Conservation (phyloP, 108 stramenopile genomes). For the Cyclotella choctawhatcheeana region DNA sequence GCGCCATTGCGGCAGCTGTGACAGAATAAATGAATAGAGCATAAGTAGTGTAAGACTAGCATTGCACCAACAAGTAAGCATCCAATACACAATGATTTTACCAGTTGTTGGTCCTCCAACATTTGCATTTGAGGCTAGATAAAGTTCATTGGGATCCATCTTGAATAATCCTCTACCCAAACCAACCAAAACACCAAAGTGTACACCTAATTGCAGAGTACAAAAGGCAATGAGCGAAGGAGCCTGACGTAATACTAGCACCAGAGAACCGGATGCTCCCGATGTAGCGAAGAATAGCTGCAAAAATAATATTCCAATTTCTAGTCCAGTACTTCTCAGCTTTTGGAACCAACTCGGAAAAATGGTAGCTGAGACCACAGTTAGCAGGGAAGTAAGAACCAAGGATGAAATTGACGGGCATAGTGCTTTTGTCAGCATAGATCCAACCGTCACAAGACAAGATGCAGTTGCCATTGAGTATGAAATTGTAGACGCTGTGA, state of each 20-base stretch:
- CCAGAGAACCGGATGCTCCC: constrained; percentile 85
- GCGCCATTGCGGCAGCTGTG: constrained; percentile 95
- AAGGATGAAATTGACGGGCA: constrained; percentile 61
- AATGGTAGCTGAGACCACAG: constrained; percentile 74
- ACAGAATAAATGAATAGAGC: too few relatives aligned
- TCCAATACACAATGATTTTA: too few relatives aligned
- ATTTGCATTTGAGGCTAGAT: constrained; percentile 90
- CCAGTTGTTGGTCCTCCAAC: constrained; percentile 93
- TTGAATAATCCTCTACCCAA: constrained; percentile 71
- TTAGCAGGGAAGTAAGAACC: constrained; percentile 77
- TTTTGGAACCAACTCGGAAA: constrained; percentile 73
- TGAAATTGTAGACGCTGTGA: constrained; percentile 63
- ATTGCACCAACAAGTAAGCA: too few relatives aligned
- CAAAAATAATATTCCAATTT: constrained; percentile 80
- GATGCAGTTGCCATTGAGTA: constrained; percentile 72
- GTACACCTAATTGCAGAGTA: constrained; percentile 79
- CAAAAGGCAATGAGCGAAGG: constrained; percentile 87
- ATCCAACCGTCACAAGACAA: constrained; percentile 66
- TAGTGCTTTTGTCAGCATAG: constrained; percentile 62
- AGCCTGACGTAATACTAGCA: constrained; percentile 82
- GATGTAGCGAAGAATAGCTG: constrained; percentile 94
- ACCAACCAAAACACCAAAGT: constrained; percentile 73
- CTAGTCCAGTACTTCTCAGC: constrained; percentile 64
- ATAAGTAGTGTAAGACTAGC: too few relatives aligned
- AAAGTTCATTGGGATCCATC: constrained; percentile 74